Conservation (phyloP, 1,139 yeast species). For the Diutina siamensis region DNA sequence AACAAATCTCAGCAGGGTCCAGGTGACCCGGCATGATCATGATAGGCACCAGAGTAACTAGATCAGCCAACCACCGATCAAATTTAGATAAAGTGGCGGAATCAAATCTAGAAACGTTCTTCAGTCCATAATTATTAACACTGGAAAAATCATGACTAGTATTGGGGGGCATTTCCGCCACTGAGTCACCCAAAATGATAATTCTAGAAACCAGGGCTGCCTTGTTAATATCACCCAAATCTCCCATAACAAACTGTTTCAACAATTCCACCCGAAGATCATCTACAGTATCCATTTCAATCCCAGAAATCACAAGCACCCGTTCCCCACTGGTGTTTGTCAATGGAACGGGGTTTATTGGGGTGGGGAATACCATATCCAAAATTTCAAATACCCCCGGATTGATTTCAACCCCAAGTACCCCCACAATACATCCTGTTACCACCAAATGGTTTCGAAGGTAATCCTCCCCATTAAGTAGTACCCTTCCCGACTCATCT, state of each 20-base stretch:
- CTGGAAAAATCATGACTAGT: slow-evolving; percentile 23
- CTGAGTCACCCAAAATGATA: slow-evolving; percentile 68
- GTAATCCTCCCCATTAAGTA: slow-evolving; percentile 54
- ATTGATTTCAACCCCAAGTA: slow-evolving; percentile 74
- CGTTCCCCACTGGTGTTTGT: slow-evolving; percentile 7
- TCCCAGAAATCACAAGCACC: not conserved
- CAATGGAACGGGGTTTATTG: slow-evolving; percentile 19
- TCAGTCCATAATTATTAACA: slow-evolving; percentile 39
- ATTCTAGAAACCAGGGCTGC: slow-evolving; percentile 37
- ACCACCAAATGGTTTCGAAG: slow-evolving; percentile 43
- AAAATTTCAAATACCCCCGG: slow-evolving; percentile 80
- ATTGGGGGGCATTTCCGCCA: slow-evolving; percentile 21
- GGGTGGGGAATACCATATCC: slow-evolving; percentile 63
- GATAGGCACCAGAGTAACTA: slow-evolving; percentile 52
- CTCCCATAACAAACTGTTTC: slow-evolving; percentile 64
- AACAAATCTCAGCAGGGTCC: slow-evolving; percentile 74
- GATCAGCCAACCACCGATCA: slow-evolving; percentile 48
- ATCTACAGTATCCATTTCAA: slow-evolving; percentile 19
- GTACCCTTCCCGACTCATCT: slow-evolving; percentile 87
- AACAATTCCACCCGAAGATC: slow-evolving; percentile 47
- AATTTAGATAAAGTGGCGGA: slow-evolving; percentile 30
- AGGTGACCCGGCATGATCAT: slow-evolving; percentile 72
- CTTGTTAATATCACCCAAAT: slow-evolving; percentile 32
- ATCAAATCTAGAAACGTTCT: slow-evolving; percentile 39
- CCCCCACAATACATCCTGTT: slow-evolving; percentile 80